Conservation (phyloP, 2,329 filamentous ascomycete genomes). For the Leptographium lundbergii region DNA sequence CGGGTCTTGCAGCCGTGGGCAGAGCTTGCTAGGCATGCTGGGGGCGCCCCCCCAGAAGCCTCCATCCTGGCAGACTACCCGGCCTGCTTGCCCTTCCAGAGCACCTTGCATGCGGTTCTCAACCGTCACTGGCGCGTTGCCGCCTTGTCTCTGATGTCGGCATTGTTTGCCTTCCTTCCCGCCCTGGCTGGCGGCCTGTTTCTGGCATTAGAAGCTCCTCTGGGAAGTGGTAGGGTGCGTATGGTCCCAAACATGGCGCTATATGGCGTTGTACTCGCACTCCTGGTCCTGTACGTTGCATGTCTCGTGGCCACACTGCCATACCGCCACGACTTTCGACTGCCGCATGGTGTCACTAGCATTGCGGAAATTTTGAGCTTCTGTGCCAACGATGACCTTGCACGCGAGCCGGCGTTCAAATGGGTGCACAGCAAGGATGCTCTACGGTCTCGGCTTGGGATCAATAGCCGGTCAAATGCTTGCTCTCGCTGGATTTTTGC, state of each 20-base stretch:
- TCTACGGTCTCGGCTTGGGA: slow-evolving; percentile 55
- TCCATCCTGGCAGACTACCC: slow-evolving; percentile 61
- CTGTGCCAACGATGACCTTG: slow-evolving; percentile 57
- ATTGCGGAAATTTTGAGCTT: slow-evolving; percentile 70
- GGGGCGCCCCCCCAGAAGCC: slow-evolving; percentile 48
- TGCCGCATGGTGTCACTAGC: slow-evolving; percentile 62
- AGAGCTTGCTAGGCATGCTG: slow-evolving; percentile 35
- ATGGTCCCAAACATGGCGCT: slow-evolving; percentile 65
- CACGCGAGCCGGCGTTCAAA: slow-evolving; percentile 61
- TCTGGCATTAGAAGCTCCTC: slow-evolving; percentile 51
- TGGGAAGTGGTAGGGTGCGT: slow-evolving; percentile 30
- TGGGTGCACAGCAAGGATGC: slow-evolving; percentile 52
- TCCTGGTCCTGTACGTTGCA: slow-evolving; percentile 58
- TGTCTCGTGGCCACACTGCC: slow-evolving; percentile 45
- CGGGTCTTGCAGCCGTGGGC: slow-evolving; percentile 59
- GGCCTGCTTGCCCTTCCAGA: slow-evolving; percentile 49
- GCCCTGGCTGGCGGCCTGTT: slow-evolving; percentile 59
- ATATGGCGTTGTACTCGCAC: slow-evolving; percentile 59
- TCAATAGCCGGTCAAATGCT: slow-evolving; percentile 29
- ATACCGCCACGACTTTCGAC: slow-evolving; percentile 43
- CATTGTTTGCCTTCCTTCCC: slow-evolving; percentile 50
- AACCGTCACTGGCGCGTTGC: slow-evolving; percentile 57
- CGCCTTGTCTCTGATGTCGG: slow-evolving; percentile 43
- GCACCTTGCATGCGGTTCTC: slow-evolving; percentile 41
- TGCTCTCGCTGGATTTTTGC: slow-evolving; percentile 42